Base-by-base conservation (phyloP, 2,329 filamentous ascomycete species). In the Beauveria medogensis region DNA sequence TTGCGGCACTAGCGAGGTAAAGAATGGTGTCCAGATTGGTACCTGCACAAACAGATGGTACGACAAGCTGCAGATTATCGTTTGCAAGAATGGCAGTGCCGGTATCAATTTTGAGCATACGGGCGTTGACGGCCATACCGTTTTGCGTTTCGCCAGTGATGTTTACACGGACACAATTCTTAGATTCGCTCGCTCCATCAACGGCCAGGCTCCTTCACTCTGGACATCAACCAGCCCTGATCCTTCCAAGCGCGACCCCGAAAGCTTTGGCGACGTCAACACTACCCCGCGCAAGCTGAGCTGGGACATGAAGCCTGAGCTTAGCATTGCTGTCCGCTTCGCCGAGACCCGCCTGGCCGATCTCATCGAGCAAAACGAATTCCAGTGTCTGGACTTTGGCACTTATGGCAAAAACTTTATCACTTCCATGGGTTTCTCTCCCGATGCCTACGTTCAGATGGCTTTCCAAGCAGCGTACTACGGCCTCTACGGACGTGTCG, bases 51-150 rank as follows among this genome's bases (percentile, higher is more conserved):
- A 99, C 74, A 83, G 94, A 64, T 99, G 94, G 94, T 99, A 99
- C 70, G 94, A 99, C 77, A 99, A 99, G 78, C 81, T 99, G 53
- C 94, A 99, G 72, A 97, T 99, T 64, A 97, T 99, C 59, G 94
- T 99, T 55, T 97, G 94, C 81, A 96, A 96, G 77, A 99, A 97
- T 74, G 94, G 94, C 61, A 96, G 91, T 70, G 94, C 94, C 0
- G 94, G 94, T 6, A 97, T 99, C 84, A 99, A 99, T 76, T 97
- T 99, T 69, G 94, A 99, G 73, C 94, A 99, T 70, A 99, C 94
- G 0, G 94, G 94, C 66, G 93, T 99, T 5, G 94, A 99, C 69
- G 94, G 94, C 1, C 94, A 99, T 72, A 99, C 94, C 0, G 94
- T 99, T 24, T 82, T 99, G 58, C 88, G 94, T 6, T 97, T 99